Conservation (phyloP, 345 rosid species). For the Boechera divaricarpa region DNA sequence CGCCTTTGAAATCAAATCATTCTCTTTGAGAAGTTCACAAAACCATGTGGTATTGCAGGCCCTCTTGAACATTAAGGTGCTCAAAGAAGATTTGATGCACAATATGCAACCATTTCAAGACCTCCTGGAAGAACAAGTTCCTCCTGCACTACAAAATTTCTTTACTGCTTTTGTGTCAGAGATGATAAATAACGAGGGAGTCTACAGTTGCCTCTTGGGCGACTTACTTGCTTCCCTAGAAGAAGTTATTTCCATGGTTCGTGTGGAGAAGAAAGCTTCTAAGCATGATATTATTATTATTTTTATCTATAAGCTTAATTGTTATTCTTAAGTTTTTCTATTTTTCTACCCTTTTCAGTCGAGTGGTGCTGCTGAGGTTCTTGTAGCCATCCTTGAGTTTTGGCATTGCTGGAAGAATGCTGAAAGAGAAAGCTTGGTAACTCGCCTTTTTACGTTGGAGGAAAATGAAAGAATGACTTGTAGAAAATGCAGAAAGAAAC, state of each 20-base stretch:
- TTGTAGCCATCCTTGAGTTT: constrained; percentile 26
- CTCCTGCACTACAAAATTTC: not conserved
- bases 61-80: constrained; percentile 14
- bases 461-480: constrained; percentile 20
- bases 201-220: constrained; percentile 19
- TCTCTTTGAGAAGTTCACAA: not conserved
- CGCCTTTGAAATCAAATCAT: not conserved
- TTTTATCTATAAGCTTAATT: not conserved
- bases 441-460: constrained; percentile 13
- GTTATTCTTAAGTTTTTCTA: not conserved
- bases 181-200: not conserved
- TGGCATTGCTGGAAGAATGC: constrained; percentile 14
- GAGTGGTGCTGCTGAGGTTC: constrained; percentile 10
- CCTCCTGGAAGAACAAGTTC: not conserved
- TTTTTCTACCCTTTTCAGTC: constrained; percentile 17
- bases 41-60: constrained; percentile 25
- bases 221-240: constrained; percentile 24
- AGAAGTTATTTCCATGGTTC: constrained; percentile 24
- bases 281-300: not conserved
- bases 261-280: constrained; percentile 12
- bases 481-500: constrained; percentile 15
- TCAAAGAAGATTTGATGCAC: constrained; percentile 12
- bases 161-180: constrained; percentile 24
- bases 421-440: constrained; percentile 19
- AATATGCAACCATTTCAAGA: not conserved